These are phyloP conservation scores for Dactylorhiza incarnata DNA, from an alignment of 106 monocot genomes.

Conservation along the genomic window DNA sequence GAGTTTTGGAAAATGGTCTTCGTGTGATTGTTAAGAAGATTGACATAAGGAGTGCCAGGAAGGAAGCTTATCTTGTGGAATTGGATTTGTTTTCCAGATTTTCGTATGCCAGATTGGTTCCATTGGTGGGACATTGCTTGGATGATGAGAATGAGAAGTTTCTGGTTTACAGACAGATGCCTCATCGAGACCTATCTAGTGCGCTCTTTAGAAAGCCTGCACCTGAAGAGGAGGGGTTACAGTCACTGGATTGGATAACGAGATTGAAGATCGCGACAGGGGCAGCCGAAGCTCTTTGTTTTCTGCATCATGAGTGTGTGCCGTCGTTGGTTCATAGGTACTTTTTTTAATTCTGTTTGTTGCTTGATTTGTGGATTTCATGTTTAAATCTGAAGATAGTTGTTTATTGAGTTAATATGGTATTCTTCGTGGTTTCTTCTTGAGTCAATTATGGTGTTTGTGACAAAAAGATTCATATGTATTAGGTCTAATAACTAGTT, in stretches of 20 bases:
- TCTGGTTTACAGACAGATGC: slow-evolving; percentile 78
- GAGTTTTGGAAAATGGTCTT: slow-evolving; percentile 54
- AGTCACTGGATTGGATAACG: slow-evolving; percentile 85
- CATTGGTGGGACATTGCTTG: slow-evolving; percentile 72
- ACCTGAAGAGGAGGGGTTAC: slow-evolving; percentile 58
- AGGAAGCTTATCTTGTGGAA: slow-evolving; percentile 38
- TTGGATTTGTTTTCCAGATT: slow-evolving; percentile 63
- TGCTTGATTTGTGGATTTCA: background rate
- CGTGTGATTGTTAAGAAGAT: slow-evolving; percentile 72
- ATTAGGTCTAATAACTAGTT: too few relatives aligned
- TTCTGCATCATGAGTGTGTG: slow-evolving; percentile 71
- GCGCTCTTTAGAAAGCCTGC: slow-evolving; percentile 46
- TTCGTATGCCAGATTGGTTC: slow-evolving; percentile 59
- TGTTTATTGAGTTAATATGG: background rate
- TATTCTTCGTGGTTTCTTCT: background rate
- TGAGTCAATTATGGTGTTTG: background rate
- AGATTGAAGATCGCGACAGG: slow-evolving; percentile 87
- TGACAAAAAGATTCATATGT: too few relatives aligned
- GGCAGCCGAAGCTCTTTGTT: slow-evolving; percentile 69
- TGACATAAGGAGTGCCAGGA: slow-evolving; percentile 16
- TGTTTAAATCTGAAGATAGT: background rate
- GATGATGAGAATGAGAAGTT: slow-evolving; percentile 74
- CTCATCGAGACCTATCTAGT: slow-evolving; percentile 53
- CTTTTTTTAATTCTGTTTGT: background rate
- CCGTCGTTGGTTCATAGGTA: slow-evolving; percentile 88